Evolutionary conservation across 2,329 filamentous ascomycete species (phyloP).

Genomic region (Dothidotthia symphoricarpi): DNA sequence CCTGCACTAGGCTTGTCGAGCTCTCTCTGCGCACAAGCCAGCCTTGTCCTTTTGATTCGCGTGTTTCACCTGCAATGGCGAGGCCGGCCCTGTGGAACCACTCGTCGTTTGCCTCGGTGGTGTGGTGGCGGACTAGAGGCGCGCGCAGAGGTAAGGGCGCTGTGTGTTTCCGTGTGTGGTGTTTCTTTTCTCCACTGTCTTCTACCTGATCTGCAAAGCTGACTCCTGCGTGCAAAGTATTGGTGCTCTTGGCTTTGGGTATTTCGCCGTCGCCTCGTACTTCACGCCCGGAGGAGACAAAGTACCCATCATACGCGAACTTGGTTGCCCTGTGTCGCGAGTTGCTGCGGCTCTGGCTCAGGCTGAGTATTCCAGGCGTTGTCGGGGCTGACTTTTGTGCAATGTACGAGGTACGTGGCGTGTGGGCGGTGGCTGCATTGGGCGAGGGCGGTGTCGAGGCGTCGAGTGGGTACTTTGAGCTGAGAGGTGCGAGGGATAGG

Average conservation of each 20-base stretch:
- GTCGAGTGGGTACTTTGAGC: conserved; percentile 54
- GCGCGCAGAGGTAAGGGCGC: conserved; percentile 28
- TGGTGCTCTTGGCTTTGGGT: conserved; percentile 50
- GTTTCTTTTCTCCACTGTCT: conserved; percentile 14
- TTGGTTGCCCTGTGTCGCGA: conserved; percentile 31
- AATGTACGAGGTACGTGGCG: conserved; percentile 47
- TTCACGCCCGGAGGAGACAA: conserved; percentile 24
- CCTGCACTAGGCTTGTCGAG: conserved; percentile 53
- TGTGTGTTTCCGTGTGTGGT: conserved; percentile 34
- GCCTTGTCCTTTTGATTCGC: conserved; percentile 62
- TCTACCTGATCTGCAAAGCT: conserved; percentile 19
- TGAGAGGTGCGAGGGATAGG: conserved; percentile 61
- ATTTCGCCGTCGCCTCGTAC: conserved; percentile 35
- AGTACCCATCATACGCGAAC: conserved; percentile 37
- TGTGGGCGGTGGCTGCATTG: conserved; percentile 25
- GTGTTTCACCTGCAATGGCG: conserved; percentile 55
- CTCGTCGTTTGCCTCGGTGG: conserved; percentile 44
- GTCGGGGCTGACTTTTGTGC: conserved; percentile 50
- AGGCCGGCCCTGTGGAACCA: conserved; percentile 61
- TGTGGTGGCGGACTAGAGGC: conserved; percentile 30
- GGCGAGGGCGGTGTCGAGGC: conserved; percentile 38
- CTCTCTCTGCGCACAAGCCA: conserved; percentile 59
- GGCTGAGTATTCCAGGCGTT: conserved; percentile 49
- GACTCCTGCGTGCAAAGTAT: conserved; percentile 37
- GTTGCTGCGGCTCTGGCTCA: conserved; percentile 40